Evolutionary conservation across 768 basidiomycete species (phyloP), one percentile per base, ranked within the genome.

Genomic region (Phylloporus sp.): DNA sequence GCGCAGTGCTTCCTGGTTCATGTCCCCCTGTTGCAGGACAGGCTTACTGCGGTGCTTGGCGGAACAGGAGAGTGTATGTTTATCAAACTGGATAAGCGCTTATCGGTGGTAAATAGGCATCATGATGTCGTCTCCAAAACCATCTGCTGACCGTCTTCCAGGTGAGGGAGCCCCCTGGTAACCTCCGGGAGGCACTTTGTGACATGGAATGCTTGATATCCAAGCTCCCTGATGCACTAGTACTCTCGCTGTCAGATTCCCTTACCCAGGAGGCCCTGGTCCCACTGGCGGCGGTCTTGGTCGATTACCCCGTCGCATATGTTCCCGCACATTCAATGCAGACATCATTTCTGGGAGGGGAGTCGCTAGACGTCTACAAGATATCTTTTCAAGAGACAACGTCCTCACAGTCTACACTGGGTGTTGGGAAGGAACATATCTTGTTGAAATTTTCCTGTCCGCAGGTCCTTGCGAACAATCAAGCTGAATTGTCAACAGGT

Each of bases 371-470:
- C 51, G 66, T 85, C 12, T 84, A 81, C 59, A 73, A 79, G 9
- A 36, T 58, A 35, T 53, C 55, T 47, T 49, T 58, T 41, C 29
- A 53, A 35, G 58, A 42, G 41, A 34, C 24, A 2, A n/a, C 20
- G 5, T 1, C 54, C 9, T 24, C 52, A 11, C 32, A 44, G 24
- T 9, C 38, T 29, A 23, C 49, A 6, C 28, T 46, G 26, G 24
- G 4, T 28, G 49, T 42, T 8, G 56, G 23, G 18, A 44, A 44
- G 8, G 52, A 54, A 32, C 76, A 81, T 51, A 64, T 65, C 1
- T 45, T 85, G 15, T 61, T 83, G 54, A 81, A 80, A 57, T 85
- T 84, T 60, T 82, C 84, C 4, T 82, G 78, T 57, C 83, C 82
- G 6, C 66, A 63, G 2, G 22, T 32, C n/a, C 50, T 73, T 18